These are phyloP conservation scores for Lactifluus subvellereus DNA, from an alignment of 768 basidiomycete species.

Conservation along the genomic window DNA sequence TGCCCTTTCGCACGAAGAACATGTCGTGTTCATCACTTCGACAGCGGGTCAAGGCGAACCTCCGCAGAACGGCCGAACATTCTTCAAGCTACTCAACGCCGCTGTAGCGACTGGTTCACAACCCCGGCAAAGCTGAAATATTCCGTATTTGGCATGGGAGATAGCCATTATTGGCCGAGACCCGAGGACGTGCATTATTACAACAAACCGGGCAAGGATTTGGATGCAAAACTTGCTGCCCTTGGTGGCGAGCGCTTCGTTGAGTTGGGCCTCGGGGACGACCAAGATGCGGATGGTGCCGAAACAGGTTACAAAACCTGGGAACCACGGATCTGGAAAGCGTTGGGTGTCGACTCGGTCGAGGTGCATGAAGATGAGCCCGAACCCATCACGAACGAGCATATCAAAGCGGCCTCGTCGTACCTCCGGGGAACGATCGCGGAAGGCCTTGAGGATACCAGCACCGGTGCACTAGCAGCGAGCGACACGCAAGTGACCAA, in stretches of 20 bases:
- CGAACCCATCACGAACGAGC: conserved; percentile 97
- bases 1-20: conserved; percentile 52
- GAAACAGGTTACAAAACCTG: conserved; percentile 94
- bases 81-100: conserved; percentile 81
- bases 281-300: conserved; percentile 94
- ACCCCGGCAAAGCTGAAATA: conserved; percentile 56
- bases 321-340: conserved; percentile 93
- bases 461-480: conserved; percentile 83
- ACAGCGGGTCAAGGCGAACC: conserved; percentile 97
- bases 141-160: conserved; percentile 91
- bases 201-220: conserved; percentile 93
- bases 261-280: conserved; percentile 82
- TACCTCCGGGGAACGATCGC: conserved; percentile 93
- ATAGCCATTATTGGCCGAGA: conserved; percentile 99
- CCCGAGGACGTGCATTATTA: conserved; percentile 95
- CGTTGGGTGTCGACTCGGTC: conserved; percentile 82
- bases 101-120: conserved; percentile 53
- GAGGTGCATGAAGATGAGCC: conserved; percentile 96
- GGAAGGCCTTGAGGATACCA: conserved; percentile 82
- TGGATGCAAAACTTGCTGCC: conserved; percentile 70
- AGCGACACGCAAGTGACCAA: conserved; percentile 94
- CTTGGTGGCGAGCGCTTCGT: conserved; percentile 76
- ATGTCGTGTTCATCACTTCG: conserved; percentile 86
- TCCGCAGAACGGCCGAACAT: conserved; percentile 92
- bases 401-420: conserved; percentile 95